Percentiles rank a stretch among this genome's conserved stretches.
Evolutionary conservation across 2,329 filamentous ascomycete genomes (phyloP).

Genomic region (Biscogniauxia sp.): DNA sequence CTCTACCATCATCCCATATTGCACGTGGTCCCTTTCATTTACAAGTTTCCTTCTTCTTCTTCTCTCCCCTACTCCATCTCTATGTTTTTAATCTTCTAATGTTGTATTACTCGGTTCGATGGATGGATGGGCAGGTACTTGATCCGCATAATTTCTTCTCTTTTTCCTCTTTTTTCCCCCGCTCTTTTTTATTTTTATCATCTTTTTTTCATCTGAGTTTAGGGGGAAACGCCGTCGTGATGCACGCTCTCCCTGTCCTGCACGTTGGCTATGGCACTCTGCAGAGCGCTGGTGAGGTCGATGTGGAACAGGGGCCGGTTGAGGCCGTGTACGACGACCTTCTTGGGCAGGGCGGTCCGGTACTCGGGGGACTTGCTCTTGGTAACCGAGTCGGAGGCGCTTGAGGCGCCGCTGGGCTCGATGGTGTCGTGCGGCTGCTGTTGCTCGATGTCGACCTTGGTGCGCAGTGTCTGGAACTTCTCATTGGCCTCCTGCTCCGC

Average conservation of each 20-base stretch:
- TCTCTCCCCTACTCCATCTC: too few relatives aligned
- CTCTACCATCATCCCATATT: too few relatives aligned
- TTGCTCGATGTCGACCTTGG: slow-evolving; percentile 16
- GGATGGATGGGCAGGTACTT: too few relatives aligned
- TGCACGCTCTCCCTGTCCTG: slow-evolving; percentile 48
- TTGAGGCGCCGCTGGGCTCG: slow-evolving; percentile 24
- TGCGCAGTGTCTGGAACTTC: slow-evolving; percentile 28
- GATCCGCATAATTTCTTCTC: too few relatives aligned
- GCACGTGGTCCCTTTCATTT: too few relatives aligned
- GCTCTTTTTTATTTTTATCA: too few relatives aligned
- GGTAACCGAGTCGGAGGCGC: slow-evolving; percentile 20
- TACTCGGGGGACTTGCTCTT: slow-evolving; percentile 19
- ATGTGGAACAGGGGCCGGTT: slow-evolving; percentile 93
- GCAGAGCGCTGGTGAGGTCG: slow-evolving; percentile 83
- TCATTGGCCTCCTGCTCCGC: slow-evolving; percentile 65
- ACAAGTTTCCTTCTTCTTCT: too few relatives aligned
- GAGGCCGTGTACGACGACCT: slow-evolving; percentile 75
- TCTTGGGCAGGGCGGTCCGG: slow-evolving; percentile 47
- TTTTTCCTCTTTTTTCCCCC: too few relatives aligned
- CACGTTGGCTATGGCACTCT: slow-evolving; percentile 80
- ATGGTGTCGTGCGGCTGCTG: slow-evolving; percentile 26
- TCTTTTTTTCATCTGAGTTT: neutral
- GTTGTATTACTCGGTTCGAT: too few relatives aligned
- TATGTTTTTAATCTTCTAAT: too few relatives aligned
- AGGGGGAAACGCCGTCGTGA: slow-evolving; percentile 24